Conservation (phyloP, 495 filamentous ascomycete species). For the Xylaria scruposa region DNA sequence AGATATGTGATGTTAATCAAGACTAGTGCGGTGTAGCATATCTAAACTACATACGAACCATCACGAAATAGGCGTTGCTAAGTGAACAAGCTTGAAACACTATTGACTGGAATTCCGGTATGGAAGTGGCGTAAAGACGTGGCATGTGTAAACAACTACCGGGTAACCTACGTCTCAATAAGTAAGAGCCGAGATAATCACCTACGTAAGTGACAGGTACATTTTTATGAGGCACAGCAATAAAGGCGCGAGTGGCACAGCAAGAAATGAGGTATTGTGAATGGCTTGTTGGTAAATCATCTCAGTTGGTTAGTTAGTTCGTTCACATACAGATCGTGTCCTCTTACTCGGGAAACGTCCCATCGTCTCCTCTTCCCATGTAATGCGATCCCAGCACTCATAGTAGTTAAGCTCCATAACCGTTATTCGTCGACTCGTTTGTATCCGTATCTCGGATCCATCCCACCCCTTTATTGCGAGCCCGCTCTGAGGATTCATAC, state of each 20-base stretch:
- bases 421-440: background rate
- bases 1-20: too few relatives aligned
- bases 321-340: constrained; percentile 25
- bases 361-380: constrained; percentile 10
- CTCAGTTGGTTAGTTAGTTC: constrained; percentile 18
- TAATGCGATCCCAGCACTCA: constrained; percentile 7
- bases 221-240: background rate
- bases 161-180: too few relatives aligned
- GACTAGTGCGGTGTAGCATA: too few relatives aligned
- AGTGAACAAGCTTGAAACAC: too few relatives aligned
- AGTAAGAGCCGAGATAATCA: too few relatives aligned
- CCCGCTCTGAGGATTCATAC: background rate
- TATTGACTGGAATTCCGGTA: too few relatives aligned
- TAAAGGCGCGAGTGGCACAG: background rate
- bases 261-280: background rate
- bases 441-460: background rate
- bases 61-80: too few relatives aligned
- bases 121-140: too few relatives aligned
- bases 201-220: too few relatives aligned
- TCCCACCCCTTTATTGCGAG: background rate
- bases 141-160: too few relatives aligned
- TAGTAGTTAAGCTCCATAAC: background rate
- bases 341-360: constrained; percentile 12
- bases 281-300: constrained; percentile 17
- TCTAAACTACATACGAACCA: too few relatives aligned